phyloP scores from a whole-genome alignment of 495 filamentous ascomycete genomes.

The Penicillium simplicissimum region DNA sequence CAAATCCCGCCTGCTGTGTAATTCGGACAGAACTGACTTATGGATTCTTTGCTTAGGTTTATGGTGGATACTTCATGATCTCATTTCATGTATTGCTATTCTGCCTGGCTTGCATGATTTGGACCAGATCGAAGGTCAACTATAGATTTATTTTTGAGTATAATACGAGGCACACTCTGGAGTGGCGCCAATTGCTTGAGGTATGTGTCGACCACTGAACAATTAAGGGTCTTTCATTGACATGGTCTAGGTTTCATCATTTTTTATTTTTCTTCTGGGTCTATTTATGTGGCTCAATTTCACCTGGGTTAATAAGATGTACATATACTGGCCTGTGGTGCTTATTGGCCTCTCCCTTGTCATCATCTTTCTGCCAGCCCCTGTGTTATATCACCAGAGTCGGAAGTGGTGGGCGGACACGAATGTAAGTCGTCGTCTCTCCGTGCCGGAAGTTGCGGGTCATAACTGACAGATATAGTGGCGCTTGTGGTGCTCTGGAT shows the following conservation, averaged over 20 bases:
- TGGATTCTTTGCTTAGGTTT: conserved; percentile 59
- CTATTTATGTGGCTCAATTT: conserved; percentile 88
- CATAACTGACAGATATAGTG: conserved; percentile 56
- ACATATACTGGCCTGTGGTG: conserved; percentile 86
- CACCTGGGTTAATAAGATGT: conserved; percentile 65
- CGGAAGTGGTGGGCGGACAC: conserved; percentile 83
- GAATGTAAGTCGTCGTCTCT: conserved; percentile 59
- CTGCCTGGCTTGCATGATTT: conserved; percentile 76
- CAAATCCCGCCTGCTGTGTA: background rate
- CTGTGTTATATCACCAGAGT: conserved; percentile 71
- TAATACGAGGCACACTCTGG: conserved; percentile 77
- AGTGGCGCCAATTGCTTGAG: conserved; percentile 88
- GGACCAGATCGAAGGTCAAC: conserved; percentile 83
- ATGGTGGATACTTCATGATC: conserved; percentile 80
- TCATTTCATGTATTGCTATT: conserved; percentile 74
- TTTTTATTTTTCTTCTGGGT: conserved; percentile 76
- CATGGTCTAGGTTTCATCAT: conserved; percentile 61
- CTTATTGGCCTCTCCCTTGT: conserved; percentile 65
- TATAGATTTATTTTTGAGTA: conserved; percentile 97
- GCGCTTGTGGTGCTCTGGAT: conserved; percentile 77
- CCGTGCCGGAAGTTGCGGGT: background rate
- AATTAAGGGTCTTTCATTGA: conserved; percentile 12
- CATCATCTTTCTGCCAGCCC: conserved; percentile 74
- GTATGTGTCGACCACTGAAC: conserved; percentile 31
- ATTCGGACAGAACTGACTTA: background rate